Base-by-base conservation (phyloP, 1,284 basidiomycete species). In the Sphagnurus paluster region DNA sequence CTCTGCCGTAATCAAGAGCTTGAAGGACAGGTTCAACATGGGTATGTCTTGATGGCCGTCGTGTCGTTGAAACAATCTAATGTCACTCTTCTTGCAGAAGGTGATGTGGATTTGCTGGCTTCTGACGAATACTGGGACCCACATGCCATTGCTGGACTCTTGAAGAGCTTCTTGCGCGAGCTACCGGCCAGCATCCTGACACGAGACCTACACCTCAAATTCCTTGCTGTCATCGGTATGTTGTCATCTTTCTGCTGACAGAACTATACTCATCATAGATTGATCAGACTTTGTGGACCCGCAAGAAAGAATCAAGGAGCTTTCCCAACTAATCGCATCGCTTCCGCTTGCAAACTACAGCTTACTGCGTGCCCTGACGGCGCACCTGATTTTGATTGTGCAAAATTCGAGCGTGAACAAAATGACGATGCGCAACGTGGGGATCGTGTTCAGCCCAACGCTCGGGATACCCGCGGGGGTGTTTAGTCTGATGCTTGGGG, bases 401-500 rank as follows among this genome's bases (percentile, higher is more conserved):
- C 87, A 93, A 65, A 93, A 97, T 63, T 82, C 92, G 13, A 65
- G 80, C 35, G 74, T 88, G 49, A 98, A 98, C 82, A 99, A 97
- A 77, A 99, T 99, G 97, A 97, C 90, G 35, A 87, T 99, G 81
- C 84, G 95, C 26, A 99, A 99, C 63, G 93, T 99, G 21, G 94
- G 95, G 16, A 99, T 99, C 52, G 96, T 99, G 23, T 98, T 97
- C 69, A 93, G 90, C 53, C 94, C 95, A 3, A 97, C 94, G 1
- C 76, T 98, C 6, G 93, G 92, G 28, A 96, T 98, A 55, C 94
- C 94, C 11, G 94, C 93, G 0, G 93, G 93, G 5, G 89, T 97
- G 38, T 95, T 97, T 68, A 93, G 90, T 61, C 72, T 97, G 56
- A 91, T 97, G 80, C 80, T 97, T 21, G 85, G 83, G 49, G 91